Percentiles rank a stretch among this genome's conserved stretches.
phyloP scores from a whole-genome alignment of 352 stramenopile genomes.

The Globisporangium mamillatum region DNA sequence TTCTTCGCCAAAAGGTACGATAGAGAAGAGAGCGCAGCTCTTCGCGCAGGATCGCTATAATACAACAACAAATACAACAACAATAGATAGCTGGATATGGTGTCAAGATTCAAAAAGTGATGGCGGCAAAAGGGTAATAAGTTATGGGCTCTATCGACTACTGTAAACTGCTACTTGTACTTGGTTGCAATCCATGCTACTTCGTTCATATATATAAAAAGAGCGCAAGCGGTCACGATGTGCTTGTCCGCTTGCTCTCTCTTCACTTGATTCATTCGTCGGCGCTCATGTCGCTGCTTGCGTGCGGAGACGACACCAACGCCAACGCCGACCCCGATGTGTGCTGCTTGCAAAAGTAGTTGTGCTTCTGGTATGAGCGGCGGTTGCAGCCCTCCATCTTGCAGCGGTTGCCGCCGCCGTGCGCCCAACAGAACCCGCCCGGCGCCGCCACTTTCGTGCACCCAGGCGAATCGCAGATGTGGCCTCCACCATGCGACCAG shows the following conservation, averaged over 20 bases:
- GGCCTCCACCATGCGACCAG: constrained; percentile 65
- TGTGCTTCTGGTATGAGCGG: constrained; percentile 64
- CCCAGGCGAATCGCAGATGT: constrained; percentile 46
- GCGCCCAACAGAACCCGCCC: constrained; percentile 65
- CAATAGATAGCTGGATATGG: background rate
- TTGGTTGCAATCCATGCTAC: background rate
- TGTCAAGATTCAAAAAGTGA: background rate
- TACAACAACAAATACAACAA: background rate
- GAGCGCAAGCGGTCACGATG: background rate
- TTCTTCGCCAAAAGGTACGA: background rate
- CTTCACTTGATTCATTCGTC: constrained; percentile 1
- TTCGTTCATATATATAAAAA: background rate
- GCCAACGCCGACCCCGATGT: constrained; percentile 3
- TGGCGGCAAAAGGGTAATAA: constrained; percentile 5
- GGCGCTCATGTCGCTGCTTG: constrained; percentile 1
- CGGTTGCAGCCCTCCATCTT: constrained; percentile 67
- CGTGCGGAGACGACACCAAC: background rate
- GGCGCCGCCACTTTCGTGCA: constrained; percentile 69
- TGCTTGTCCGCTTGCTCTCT: background rate
- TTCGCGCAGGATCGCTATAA: background rate
- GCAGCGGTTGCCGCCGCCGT: constrained; percentile 72
- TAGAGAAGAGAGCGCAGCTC: background rate
- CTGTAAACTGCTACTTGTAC: background rate
- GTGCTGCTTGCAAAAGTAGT: constrained; percentile 74
- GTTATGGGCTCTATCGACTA: background rate